phyloP scores from a whole-genome alignment of 2,329 filamentous ascomycete species.

The Botrytis fabae region DNA sequence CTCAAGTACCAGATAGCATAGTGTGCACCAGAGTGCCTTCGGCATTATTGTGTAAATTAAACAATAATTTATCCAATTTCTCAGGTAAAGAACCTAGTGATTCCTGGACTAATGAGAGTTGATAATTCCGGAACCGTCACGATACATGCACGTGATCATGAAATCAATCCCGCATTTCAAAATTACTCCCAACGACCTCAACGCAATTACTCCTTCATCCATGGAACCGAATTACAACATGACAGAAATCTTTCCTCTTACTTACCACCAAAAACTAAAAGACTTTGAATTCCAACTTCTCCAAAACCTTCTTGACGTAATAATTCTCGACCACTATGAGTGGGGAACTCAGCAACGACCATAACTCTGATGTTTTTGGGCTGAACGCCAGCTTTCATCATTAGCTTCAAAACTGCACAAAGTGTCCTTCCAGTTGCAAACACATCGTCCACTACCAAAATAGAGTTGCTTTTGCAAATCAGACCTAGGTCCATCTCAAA shows the following conservation, averaged over 20 bases:
- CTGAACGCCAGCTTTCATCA: conserved; percentile 29
- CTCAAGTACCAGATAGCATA: too few species aligned
- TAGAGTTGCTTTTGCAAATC: conserved; percentile 39
- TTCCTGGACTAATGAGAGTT: too few species aligned
- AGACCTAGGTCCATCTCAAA: conserved; percentile 53
- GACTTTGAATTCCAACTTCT: conserved; percentile 33
- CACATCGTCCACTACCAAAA: conserved; percentile 34
- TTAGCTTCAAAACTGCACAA: conserved; percentile 32
- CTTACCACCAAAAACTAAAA: conserved; percentile 30
- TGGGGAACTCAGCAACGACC: conserved; percentile 33
- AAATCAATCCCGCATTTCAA: background rate
- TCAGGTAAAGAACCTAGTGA: too few species aligned
- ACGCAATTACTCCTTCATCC: background rate
- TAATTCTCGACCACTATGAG: conserved; percentile 31
- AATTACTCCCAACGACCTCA: background rate
- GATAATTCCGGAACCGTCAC: background rate
- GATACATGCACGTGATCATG: background rate
- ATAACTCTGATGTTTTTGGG: conserved; percentile 30
- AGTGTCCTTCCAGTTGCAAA: conserved; percentile 35
- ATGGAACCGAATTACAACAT: background rate
- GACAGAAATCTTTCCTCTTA: background rate
- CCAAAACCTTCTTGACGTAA: conserved; percentile 32
- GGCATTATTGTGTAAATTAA: too few species aligned
- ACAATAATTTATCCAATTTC: too few species aligned
- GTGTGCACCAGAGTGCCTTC: too few species aligned